Conservation (phyloP, 768 basidiomycete species). For the Pisolithus tinctorius region DNA sequence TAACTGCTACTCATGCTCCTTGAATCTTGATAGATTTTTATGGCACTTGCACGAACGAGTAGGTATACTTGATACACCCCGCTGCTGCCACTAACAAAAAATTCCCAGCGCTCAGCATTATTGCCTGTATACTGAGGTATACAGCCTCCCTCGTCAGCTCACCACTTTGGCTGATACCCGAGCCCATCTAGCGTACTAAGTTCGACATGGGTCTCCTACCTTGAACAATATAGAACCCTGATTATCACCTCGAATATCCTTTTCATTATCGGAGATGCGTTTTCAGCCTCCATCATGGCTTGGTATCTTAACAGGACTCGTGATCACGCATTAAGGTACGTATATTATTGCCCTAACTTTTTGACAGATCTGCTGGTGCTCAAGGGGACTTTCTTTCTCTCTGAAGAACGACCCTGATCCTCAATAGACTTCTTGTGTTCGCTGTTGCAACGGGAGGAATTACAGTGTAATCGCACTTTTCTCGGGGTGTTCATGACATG, state of each 20-base stretch:
- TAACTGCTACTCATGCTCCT: background rate
- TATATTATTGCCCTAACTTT: too few species aligned
- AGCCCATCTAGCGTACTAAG: background rate
- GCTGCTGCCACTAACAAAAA: background rate
- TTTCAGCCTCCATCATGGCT: conserved; percentile 2
- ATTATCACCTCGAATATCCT: conserved; percentile 2
- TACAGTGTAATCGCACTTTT: conserved; percentile 13
- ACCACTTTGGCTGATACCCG: background rate
- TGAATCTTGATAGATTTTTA: background rate
- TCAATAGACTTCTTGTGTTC: conserved; percentile 14
- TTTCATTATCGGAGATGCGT: conserved; percentile 6
- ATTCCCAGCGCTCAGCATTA: conserved; percentile 1
- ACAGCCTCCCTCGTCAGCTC: background rate
- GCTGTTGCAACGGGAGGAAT: conserved; percentile 20
- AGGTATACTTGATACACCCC: background rate
- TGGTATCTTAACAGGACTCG: conserved; percentile 1
- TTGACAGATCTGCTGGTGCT: too few species aligned
- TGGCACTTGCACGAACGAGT: conserved; percentile 1
- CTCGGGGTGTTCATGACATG: background rate
- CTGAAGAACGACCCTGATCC: background rate
- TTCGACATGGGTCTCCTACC: conserved; percentile 2
- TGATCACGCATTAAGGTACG: background rate
- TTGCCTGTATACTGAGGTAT: conserved; percentile 1
- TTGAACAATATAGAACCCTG: background rate
- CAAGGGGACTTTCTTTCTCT: too few species aligned